phyloP scores from a whole-genome alignment of 1,284 basidiomycete species.

The Cryptococcus sp. region DNA sequence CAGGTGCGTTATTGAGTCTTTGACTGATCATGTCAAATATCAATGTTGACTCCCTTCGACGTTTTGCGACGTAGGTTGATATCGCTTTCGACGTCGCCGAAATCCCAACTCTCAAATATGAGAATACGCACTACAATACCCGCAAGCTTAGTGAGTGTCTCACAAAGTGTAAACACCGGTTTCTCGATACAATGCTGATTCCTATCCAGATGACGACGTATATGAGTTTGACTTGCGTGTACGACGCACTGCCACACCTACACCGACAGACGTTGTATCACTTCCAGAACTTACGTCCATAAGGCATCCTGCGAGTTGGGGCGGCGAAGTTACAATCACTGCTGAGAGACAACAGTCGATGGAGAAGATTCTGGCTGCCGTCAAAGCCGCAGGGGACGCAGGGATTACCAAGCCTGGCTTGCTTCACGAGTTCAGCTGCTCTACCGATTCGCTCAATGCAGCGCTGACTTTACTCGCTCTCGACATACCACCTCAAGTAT shows the following conservation, averaged over 20 bases:
- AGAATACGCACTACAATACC: slow-evolving; percentile 39
- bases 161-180: neutral
- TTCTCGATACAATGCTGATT: slow-evolving; percentile 7
- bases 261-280: neutral
- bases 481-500: slow-evolving; percentile 57
- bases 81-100: slow-evolving; percentile 33
- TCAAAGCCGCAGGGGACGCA: slow-evolving; percentile 4
- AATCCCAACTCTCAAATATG: slow-evolving; percentile 27
- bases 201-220: slow-evolving; percentile 35
- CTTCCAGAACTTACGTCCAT: no score
- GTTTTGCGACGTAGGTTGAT: slow-evolving; percentile 25
- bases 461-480: slow-evolving; percentile 21
- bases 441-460: slow-evolving; percentile 6
- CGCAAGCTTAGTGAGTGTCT: slow-evolving; percentile 36
- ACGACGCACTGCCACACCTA: neutral
- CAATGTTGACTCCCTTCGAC: neutral
- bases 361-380: slow-evolving; percentile 9
- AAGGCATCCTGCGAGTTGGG: no score
- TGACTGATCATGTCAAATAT: neutral
- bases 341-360: no score
- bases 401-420: no score
- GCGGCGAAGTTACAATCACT: no score
- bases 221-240: slow-evolving; percentile 41
- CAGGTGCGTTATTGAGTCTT: slow-evolving; percentile 23
- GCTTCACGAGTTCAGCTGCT: neutral